These are phyloP conservation scores for Tricholomella constricta DNA, from an alignment of 768 basidiomycete genomes.

Conservation along the genomic window DNA sequence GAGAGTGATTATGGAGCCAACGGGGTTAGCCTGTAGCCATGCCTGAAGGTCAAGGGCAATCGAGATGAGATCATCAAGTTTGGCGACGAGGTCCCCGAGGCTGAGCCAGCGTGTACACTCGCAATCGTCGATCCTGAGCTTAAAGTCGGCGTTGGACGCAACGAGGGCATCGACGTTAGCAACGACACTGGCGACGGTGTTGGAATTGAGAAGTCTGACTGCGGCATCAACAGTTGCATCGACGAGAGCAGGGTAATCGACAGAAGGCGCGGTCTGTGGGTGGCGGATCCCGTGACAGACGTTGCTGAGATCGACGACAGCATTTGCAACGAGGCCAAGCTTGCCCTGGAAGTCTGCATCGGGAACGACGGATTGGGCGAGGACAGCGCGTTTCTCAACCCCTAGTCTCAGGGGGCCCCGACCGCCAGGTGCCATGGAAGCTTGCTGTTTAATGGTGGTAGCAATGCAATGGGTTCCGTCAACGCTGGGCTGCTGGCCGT, in stretches of 20 bases:
- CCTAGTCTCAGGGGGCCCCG: no score
- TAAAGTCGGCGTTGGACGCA: not conserved
- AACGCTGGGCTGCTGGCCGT: constrained; percentile 3
- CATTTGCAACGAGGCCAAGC: not conserved
- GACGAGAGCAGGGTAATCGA: not conserved
- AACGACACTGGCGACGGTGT: not conserved
- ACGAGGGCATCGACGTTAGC: not conserved
- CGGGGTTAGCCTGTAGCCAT: not conserved
- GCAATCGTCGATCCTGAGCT: not conserved
- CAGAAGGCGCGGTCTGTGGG: not conserved
- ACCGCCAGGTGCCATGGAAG: no score
- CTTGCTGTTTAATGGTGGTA: constrained; percentile 2
- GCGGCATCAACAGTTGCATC: not conserved
- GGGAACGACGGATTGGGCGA: not conserved
- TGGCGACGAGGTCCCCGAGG: not conserved
- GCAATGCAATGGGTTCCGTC: constrained; percentile 11
- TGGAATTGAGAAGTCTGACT: not conserved
- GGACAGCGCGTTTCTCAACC: not conserved
- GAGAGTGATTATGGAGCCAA: not conserved
- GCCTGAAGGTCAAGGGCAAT: not conserved
- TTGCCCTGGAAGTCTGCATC: not conserved
- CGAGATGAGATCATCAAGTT: not conserved
- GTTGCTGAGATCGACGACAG: not conserved
- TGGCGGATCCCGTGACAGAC: not conserved
- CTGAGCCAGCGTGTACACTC: not conserved